These are phyloP conservation scores for Cercophora sp. DNA, from an alignment of 495 filamentous ascomycete genomes.

Conservation along the genomic window DNA sequence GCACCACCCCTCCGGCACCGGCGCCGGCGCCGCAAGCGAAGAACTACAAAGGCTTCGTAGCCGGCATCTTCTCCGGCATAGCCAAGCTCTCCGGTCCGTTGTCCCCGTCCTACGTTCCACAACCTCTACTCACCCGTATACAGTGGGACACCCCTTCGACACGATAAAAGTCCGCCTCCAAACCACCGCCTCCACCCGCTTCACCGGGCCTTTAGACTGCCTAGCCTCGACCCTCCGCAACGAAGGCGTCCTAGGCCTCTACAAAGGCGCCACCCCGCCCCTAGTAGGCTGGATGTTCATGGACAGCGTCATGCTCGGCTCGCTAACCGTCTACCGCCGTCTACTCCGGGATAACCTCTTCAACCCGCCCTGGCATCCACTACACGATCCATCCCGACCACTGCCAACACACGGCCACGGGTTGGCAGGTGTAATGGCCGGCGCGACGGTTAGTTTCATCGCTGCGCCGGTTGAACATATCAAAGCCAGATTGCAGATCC, in stretches of 20 bases:
- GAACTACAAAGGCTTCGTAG: slow-evolving; percentile 89
- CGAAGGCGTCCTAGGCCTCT: slow-evolving; percentile 74
- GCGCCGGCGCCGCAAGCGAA: slow-evolving; percentile 17
- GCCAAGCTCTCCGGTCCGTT: slow-evolving; percentile 74
- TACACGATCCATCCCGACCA: slow-evolving; percentile 23
- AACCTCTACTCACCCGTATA: neutral
- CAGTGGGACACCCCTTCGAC: slow-evolving; percentile 69
- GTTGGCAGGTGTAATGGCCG: slow-evolving; percentile 80
- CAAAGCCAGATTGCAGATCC: slow-evolving; percentile 89
- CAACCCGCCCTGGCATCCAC: slow-evolving; percentile 46
- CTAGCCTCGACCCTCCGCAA: slow-evolving; percentile 72
- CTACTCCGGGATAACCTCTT: slow-evolving; percentile 77
- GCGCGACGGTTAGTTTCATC: slow-evolving; percentile 85
- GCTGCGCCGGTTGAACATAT: slow-evolving; percentile 93
- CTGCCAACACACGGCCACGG: slow-evolving; percentile 79
- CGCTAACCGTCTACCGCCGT: slow-evolving; percentile 81
- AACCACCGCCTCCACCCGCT: slow-evolving; percentile 72
- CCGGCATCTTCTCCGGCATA: slow-evolving; percentile 88
- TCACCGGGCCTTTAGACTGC: slow-evolving; percentile 84
- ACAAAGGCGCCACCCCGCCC: slow-evolving; percentile 89
- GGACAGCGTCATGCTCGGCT: slow-evolving; percentile 93
- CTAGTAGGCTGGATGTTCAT: slow-evolving; percentile 98
- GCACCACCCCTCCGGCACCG: slow-evolving; percentile 7
- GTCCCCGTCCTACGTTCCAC: neutral
- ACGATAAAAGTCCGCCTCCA: slow-evolving; percentile 95